These are phyloP conservation scores for Tagetes erecta DNA, from an alignment of 129 eudicot species.

Conservation along the genomic window DNA sequence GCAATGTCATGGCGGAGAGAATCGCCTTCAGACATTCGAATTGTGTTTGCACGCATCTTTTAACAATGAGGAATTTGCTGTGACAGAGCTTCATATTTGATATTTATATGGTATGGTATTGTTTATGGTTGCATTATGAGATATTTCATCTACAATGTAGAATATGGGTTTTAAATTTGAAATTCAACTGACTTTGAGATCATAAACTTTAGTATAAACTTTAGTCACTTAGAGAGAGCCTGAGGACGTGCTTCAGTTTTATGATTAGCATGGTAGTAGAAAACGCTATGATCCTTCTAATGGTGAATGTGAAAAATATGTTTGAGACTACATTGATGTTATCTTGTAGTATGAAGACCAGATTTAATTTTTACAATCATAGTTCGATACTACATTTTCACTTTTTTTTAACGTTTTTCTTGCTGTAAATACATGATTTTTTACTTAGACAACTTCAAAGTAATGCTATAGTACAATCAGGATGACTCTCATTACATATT, in stretches of 20 bases:
- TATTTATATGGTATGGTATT: conserved; percentile 39
- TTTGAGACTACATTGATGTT: conserved; percentile 5
- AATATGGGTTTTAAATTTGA: neutral
- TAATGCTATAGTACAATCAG: neutral
- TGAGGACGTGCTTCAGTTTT: neutral
- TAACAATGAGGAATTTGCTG: conserved; percentile 26
- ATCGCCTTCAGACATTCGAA: conserved; percentile 15
- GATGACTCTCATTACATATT: conserved; percentile 14
- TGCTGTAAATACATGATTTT: conserved; percentile 8
- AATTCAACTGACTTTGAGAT: too few species aligned
- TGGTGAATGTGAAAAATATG: neutral
- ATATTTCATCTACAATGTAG: neutral
- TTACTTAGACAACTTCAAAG: neutral
- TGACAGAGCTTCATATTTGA: conserved; percentile 24
- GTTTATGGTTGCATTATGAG: neutral
- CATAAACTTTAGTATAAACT: too few species aligned
- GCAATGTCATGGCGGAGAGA: conserved; percentile 27
- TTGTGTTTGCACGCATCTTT: neutral
- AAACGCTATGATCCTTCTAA: conserved; percentile 16
- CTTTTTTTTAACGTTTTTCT: neutral
- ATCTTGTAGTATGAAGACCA: conserved; percentile 11
- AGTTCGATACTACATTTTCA: neutral
- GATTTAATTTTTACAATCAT: neutral
- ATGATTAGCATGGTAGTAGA: conserved; percentile 5
- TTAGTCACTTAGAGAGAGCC: neutral